Evolutionary conservation across 2,329 filamentous ascomycete species (phyloP), one percentile per base, ranked within the genome.

Genomic region (Ceratocystis albifundus): DNA sequence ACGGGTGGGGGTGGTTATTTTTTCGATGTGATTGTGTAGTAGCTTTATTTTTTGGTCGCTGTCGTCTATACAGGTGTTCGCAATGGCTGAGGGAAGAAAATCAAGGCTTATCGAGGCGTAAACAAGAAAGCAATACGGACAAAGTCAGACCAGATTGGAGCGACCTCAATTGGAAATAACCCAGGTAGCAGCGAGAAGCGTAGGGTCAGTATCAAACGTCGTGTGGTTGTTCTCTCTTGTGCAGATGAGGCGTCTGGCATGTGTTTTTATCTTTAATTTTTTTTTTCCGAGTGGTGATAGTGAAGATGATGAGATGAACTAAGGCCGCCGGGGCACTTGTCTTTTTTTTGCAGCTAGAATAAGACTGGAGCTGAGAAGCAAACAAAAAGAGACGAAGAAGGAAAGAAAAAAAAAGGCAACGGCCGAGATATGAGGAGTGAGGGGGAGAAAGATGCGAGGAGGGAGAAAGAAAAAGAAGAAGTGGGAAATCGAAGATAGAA

Each of bases 241-340:
- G 55, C 3, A 8, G 5, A 3, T 59, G 28, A 32, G 15, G 30
- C 3, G 25, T 17, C 55, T 36, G 17, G 25, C 55, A 59, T 59
- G 55, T 59, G 48, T 53, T 53, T 53, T 41, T 32, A 7, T 32
- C 30, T 32, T 12, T 41, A 50, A 20, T 17, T 22, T n/a, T 50
- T 12, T 50, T 50, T 30, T 59, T 36, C 15, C 17, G n/a, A 8
- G 55, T 59, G 53, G 22, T 57, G 53, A 30, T 57, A 10, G 30
- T 15, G 45, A 55, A 61, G 57, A 61, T 61, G 30, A 32, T 53
- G 48, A 53, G 20, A 53, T 57, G 64, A 67, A 41, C 65, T 64
- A 64, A 67, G 66, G 57, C 66, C 66, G 66, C 62, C 66, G 65
- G 66, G 66, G 59, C 63, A 62, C 50, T 67, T 65, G 65, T 59